Base-by-base conservation (phyloP, 768 basidiomycete genomes). In the Crepidotus variabilis region DNA sequence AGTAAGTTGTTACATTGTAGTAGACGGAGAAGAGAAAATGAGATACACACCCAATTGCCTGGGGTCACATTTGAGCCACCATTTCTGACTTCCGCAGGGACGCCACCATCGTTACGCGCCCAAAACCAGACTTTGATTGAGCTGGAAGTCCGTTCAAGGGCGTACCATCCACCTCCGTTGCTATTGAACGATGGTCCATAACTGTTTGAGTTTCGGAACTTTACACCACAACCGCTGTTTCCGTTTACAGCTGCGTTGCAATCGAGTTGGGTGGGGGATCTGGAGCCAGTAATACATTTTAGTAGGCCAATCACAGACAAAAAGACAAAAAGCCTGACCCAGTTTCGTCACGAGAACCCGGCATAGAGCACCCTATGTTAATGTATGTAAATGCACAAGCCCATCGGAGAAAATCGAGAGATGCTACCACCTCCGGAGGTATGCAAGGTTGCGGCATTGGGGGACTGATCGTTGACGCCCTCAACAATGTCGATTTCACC, bases 101-200 rank as follows among this genome's bases (percentile, higher is more conserved):
- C 71, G 51, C 57, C 57, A 7, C 57, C 60, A 54, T 67, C 72
- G 57, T 72, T 69, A 20, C 84, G 71, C 0, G 79, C 67, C 84
- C 85, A 88, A 72, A 84, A 86, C 79, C 82, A 88, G 33, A 85
- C 73, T 55, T 79, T 82, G 61, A 88, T 80, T 60, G 73, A 76
- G 11, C 56, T 59, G 11, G 68, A 59, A 1, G 79, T 78, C 39
- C 84, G 77, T 62, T 83, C 81, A 63, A 84, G 72, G 1, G 80
- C 77, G 52, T 57, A 84, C 79, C 78, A 85, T 57, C 84, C 84
- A n/a, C 84, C 85, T n/a, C 83, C 82, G 45, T 72, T 75, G n/a
- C 54, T 58, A 59, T 86, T 85, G 70, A 86, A 84, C 0, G 67
- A 55, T 5, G 81, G 78, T 1, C 83, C 84, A 61, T 75, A 85